These are phyloP conservation scores for Sphagnurus paluster DNA, from an alignment of 1,284 basidiomycete genomes.

Conservation along the genomic window DNA sequence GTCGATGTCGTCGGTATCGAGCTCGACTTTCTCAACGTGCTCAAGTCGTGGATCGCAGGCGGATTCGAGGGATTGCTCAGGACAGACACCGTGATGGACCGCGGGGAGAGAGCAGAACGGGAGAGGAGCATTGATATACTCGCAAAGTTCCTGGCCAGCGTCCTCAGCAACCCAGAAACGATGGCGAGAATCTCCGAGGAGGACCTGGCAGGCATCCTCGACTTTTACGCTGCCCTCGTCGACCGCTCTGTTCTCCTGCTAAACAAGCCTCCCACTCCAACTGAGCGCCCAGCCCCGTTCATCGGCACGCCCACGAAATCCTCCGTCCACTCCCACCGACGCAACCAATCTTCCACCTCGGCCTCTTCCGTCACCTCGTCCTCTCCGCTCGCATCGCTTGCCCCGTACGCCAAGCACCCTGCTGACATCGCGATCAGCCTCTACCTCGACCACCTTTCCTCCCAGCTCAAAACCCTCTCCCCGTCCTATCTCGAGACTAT, in stretches of 20 bases:
- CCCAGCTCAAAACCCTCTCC: conserved; percentile 57
- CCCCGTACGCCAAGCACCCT: conserved; percentile 38
- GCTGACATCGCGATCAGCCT: conserved; percentile 60
- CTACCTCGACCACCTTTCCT: conserved; percentile 63
- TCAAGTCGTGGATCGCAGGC: conserved; percentile 63
- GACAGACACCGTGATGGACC: conserved; percentile 34
- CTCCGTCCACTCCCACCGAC: conserved; percentile 44
- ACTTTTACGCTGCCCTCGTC: conserved; percentile 59
- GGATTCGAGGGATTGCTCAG: conserved; percentile 57
- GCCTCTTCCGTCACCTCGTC: conserved; percentile 29
- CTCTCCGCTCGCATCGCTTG: neutral
- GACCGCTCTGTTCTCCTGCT: conserved; percentile 50
- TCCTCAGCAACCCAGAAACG: conserved; percentile 51
- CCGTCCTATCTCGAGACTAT: conserved; percentile 53
- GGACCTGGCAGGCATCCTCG: conserved; percentile 49
- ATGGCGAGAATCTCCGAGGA: conserved; percentile 59
- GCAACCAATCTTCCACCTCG: conserved; percentile 52
- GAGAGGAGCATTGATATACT: conserved; percentile 63
- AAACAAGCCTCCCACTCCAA: conserved; percentile 26
- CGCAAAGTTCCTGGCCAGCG: conserved; percentile 52
- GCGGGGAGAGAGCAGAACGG: conserved; percentile 50
- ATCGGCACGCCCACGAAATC: conserved; percentile 26
- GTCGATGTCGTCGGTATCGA: conserved; percentile 67
- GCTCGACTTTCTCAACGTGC: conserved; percentile 47
- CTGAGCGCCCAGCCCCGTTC: conserved; percentile 22